Base-by-base conservation (phyloP, 805 yeast species). In the Kockiozyma suomiensis region DNA sequence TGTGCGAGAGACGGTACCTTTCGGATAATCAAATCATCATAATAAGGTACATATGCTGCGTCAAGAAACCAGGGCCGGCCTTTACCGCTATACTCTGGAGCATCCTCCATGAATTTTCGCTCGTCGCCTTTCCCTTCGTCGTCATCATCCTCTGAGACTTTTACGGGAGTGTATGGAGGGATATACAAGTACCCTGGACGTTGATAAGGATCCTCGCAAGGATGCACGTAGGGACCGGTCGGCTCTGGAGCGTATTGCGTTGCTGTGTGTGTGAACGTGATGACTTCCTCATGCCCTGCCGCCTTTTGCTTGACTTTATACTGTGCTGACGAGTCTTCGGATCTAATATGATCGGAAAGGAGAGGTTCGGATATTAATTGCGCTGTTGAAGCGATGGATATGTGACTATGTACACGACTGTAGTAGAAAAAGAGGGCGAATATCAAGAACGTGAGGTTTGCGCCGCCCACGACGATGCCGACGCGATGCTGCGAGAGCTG, bases 171-270 rank as follows among this genome's bases (percentile, higher is more conserved):
- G 5, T 12, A 13, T 5, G 46, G 46, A 1, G 41, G 57, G 15
- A 56, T 17, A 42, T 50, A 41, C 17, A 60, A 41, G 30, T 38
- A 60, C 4, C 64, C 64, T 4, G 64, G 64, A 23, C 41, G 40
- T 12, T 54, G 64, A 38, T 56, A 60, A 7, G 63, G 64, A 50
- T 60, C 64, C 7, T 62, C 45, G 50, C 63, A 59, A 23, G 54
- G 53, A 10, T 42, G 40, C 4, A 52, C 33, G 38, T 32, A 21
- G 33, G n/a, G 26, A 25, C 25, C 30, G 45, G 53, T 35, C 15
- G 48, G 48, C 33, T 45, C 19, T 1, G 48, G 17, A 19, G 48
- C 48, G 21, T 25, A 26, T 21, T 45, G 35, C 19, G 48, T 45
- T 13, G 28, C 33, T n/a, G 48, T 45, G 48, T 41, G 46, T 21